A percentile compares a stretch with the other conserved stretches of the same genome.
phyloP scores from a whole-genome alignment of 352 stramenopile genomes.

The Globisporangium cystogenes region DNA sequence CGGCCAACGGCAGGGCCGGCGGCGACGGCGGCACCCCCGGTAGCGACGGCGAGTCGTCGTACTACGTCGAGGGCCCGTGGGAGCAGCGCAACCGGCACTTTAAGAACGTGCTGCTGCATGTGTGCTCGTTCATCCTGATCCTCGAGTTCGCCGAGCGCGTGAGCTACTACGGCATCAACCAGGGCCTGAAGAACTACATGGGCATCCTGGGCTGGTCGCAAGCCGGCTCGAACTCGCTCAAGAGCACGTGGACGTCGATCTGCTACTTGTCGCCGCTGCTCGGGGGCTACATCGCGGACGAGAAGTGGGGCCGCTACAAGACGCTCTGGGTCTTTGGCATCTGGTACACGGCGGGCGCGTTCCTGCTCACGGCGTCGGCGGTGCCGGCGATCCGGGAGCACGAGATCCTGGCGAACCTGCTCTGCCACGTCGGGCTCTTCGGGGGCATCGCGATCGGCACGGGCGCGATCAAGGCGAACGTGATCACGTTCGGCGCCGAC shows the following conservation, averaged over 20 bases:
- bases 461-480: constrained; percentile 83
- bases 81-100: constrained; percentile 73
- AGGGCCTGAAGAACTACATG: constrained; percentile 87
- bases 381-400: constrained; percentile 46
- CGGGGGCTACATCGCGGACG: constrained; percentile 81
- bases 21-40: constrained; percentile 34
- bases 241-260: constrained; percentile 86
- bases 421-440: constrained; percentile 78
- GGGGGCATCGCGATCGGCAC: constrained; percentile 70
- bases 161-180: constrained; percentile 88
- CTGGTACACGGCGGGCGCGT: constrained; percentile 70
- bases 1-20: constrained; percentile 29
- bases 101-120: constrained; percentile 78
- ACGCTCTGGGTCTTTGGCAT: constrained; percentile 81
- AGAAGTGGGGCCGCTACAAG: constrained; percentile 82
- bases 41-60: constrained; percentile 30
- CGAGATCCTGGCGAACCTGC: constrained; percentile 43
- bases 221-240: constrained; percentile 82
- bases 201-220: constrained; percentile 65
- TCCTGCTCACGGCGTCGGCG: constrained; percentile 62
- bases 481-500: constrained; percentile 83
- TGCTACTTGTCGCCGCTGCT: constrained; percentile 81
- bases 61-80: constrained; percentile 74
- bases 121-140: constrained; percentile 85
- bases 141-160: constrained; percentile 82